These are phyloP conservation scores for Phoma herbarum DNA, from an alignment of 2,329 filamentous ascomycete species.

Conservation along the genomic window DNA sequence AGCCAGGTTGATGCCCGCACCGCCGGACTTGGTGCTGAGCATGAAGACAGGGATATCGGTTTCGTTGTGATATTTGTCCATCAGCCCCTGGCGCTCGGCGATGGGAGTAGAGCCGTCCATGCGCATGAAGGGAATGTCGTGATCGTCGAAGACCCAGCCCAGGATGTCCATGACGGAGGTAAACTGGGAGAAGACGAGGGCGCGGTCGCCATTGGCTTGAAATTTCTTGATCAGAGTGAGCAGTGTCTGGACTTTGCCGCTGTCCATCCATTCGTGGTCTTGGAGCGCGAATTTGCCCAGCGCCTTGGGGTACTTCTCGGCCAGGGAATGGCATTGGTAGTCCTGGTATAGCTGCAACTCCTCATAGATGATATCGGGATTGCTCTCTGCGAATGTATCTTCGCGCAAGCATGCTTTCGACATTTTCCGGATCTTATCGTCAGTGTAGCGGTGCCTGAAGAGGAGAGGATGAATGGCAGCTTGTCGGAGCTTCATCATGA, in stretches of 20 bases:
- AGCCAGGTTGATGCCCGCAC: conserved; percentile 96
- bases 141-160: conserved; percentile 77
- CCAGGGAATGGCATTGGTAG: conserved; percentile 69
- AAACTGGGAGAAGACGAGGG: conserved; percentile 93
- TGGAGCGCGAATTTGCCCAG: conserved; percentile 66
- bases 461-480: conserved; percentile 91
- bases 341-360: conserved; percentile 66
- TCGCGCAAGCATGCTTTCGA: conserved; percentile 77
- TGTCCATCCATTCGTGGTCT: conserved; percentile 72
- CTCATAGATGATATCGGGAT: conserved; percentile 62
- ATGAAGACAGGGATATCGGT: conserved; percentile 86
- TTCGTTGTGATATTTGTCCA: conserved; percentile 85
- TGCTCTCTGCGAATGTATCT: conserved; percentile 62
- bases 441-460: conserved; percentile 81
- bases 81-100: conserved; percentile 81
- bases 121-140: conserved; percentile 80
- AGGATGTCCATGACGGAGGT: conserved; percentile 91
- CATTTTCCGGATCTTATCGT: conserved; percentile 79
- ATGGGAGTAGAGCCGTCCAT: conserved; percentile 87
- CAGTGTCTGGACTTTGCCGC: conserved; percentile 87
- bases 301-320: conserved; percentile 59
- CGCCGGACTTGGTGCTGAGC: conserved; percentile 90
- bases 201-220: conserved; percentile 81
- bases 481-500: conserved; percentile 89
- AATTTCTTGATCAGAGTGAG: conserved; percentile 77